Conservation (phyloP, 352 stramenopile species). For the Pythium rhizo-oryzae region DNA sequence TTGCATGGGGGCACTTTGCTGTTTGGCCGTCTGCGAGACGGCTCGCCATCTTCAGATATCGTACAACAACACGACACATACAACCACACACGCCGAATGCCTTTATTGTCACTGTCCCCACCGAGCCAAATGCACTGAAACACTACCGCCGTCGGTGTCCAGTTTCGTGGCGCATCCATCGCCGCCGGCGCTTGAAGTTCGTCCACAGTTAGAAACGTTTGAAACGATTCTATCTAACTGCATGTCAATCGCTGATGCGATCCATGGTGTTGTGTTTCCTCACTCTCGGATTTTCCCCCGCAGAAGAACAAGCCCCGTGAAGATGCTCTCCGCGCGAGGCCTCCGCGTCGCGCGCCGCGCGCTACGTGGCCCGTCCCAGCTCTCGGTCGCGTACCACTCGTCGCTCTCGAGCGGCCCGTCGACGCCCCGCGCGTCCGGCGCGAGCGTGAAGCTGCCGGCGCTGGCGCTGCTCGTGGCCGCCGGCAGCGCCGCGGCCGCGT, state of each 20-base stretch:
- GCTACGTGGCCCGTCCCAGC: conserved; percentile 23
- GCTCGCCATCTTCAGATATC: conserved; percentile 1
- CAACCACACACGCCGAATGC: neutral
- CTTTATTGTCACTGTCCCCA: neutral
- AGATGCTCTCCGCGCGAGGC: conserved; percentile 23
- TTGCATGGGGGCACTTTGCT: neutral
- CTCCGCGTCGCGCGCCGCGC: conserved; percentile 23
- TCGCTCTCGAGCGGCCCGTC: neutral
- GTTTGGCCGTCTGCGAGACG: conserved; percentile 21
- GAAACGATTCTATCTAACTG: conserved; percentile 1
- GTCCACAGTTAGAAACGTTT: conserved; percentile 3
- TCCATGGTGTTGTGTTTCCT: neutral
- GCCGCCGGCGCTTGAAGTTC: conserved; percentile 7
- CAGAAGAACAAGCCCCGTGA: neutral
- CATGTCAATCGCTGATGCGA: neutral
- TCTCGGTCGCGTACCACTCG: conserved; percentile 16
- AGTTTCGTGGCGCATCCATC: neutral
- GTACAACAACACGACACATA: neutral
- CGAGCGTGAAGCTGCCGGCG: neutral
- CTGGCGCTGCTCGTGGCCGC: conserved; percentile 15
- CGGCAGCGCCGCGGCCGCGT: conserved; percentile 12
- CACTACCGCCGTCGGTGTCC: neutral
- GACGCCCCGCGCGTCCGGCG: neutral
- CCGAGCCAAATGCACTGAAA: neutral
- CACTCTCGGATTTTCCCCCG: conserved; percentile 1